Evolutionary conservation across 108 stramenopile genomes (phyloP), one percentile per base, ranked within the genome.

Genomic region (Asterionellopsis glacialis): DNA sequence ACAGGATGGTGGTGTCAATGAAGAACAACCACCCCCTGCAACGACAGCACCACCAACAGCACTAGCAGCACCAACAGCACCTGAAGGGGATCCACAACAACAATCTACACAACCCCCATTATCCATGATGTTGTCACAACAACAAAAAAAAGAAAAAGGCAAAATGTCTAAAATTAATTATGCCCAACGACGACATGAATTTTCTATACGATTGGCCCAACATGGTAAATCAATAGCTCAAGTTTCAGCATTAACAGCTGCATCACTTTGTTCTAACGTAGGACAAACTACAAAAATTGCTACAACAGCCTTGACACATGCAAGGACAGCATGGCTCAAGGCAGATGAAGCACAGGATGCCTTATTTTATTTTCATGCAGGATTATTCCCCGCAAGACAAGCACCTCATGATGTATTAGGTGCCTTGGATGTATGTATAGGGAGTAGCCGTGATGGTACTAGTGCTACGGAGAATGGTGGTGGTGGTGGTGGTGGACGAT

Each of bases 331-430:
- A 18, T 85, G 84, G 86, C 55, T 74, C 12, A 69, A 84, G 49
- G 81, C 79, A 44, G 92, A 94, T 71, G 88, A 90, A 71, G 82
- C 85, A 6, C 92, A 94, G 61, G 92, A 94, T 74, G 87, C 89
- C 1, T 59, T 94, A 50, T 94, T 87, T 62, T 94, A 88, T 63
- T 87, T 87, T 76, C 88, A 87, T 60, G 87, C 65, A n/a, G 73
- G 68, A 73, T 52, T 85, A 28, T 63, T 74, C 90, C 70, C 87
- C 58, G 77, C 76, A 55, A 60, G 82, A 44, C 45, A 64, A 63
- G 67, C 75, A 22, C 81, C 79, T 9, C 88, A 90, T 59, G 92
- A 93, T 73, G 70, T 93, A 0, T 73, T 77, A 51, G 92, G 87
- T 1, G 86, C 85, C 2, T 50, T 86, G 55, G 81, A 85, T 61